These are phyloP conservation scores for Metschnikowia similis DNA, from an alignment of 805 yeast genomes.

Conservation along the genomic window DNA sequence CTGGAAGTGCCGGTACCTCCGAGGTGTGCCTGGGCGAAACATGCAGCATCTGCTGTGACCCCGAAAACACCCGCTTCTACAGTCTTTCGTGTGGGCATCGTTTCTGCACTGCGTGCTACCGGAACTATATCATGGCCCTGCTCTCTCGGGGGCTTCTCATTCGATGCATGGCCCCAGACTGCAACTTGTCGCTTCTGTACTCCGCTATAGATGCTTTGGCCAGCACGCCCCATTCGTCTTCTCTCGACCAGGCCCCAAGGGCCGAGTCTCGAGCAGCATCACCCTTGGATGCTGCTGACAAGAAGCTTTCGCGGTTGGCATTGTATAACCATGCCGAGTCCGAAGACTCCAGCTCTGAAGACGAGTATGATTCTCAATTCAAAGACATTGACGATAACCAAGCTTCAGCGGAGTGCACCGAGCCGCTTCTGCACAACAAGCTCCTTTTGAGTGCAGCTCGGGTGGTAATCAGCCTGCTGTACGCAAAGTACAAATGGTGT, in stretches of 20 bases:
- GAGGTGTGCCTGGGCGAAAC: slow-evolving; percentile 20
- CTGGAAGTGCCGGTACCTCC: neutral
- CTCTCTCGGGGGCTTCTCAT: slow-evolving; percentile 44
- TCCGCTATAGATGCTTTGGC: slow-evolving; percentile 29
- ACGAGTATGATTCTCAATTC: neutral
- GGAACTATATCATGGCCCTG: slow-evolving; percentile 50
- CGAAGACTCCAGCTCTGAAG: neutral
- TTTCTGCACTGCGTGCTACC: slow-evolving; percentile 68
- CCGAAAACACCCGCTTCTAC: slow-evolving; percentile 34
- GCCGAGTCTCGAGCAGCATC: neutral
- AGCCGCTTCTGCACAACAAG: slow-evolving; percentile 10
- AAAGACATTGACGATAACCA: neutral
- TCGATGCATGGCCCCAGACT: slow-evolving; percentile 61
- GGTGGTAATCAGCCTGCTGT: slow-evolving; percentile 8
- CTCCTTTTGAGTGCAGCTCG: slow-evolving; percentile 14
- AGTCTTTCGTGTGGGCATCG: slow-evolving; percentile 64
- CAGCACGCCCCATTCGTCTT: neutral
- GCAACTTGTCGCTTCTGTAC: slow-evolving; percentile 42
- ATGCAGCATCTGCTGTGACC: slow-evolving; percentile 76
- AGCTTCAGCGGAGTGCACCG: neutral
- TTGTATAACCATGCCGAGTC: neutral
- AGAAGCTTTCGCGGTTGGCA: neutral
- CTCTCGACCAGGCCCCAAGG: neutral
- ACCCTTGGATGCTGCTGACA: neutral
- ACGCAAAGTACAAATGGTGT: slow-evolving; percentile 63